These are phyloP conservation scores for Chaetomium sp. DNA, from an alignment of 2,329 filamentous ascomycete species.

Conservation along the genomic window DNA sequence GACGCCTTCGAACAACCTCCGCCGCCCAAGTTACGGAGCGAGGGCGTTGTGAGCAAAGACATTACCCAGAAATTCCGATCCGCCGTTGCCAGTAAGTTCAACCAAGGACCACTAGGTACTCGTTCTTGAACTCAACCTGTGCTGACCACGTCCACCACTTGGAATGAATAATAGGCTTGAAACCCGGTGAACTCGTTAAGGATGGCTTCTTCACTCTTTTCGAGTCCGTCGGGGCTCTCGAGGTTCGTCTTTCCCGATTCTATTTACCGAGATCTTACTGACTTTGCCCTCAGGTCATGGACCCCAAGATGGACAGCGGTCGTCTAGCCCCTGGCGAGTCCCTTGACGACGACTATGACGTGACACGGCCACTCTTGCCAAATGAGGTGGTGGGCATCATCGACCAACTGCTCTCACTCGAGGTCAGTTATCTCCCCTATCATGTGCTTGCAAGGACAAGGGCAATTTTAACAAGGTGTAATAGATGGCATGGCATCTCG, in stretches of 20 bases:
- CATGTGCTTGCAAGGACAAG: neutral
- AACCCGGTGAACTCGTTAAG: constrained; percentile 83
- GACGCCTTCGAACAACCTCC: constrained; percentile 34
- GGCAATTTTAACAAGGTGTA: constrained; percentile 18
- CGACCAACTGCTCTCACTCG: constrained; percentile 86
- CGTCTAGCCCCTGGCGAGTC: constrained; percentile 75
- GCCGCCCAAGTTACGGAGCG: constrained; percentile 46
- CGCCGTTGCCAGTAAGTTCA: constrained; percentile 53
- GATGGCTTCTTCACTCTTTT: constrained; percentile 94
- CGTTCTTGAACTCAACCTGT: neutral
- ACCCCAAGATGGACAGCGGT: constrained; percentile 98
- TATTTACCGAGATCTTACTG: constrained; percentile 12
- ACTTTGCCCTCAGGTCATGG: constrained; percentile 75
- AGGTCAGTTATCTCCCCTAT: constrained; percentile 56
- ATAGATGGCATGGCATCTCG: constrained; percentile 93
- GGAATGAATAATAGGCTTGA: constrained; percentile 59
- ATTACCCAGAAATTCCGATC: constrained; percentile 59
- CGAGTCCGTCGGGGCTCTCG: constrained; percentile 85
- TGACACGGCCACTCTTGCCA: constrained; percentile 66
- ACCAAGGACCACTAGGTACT: neutral
- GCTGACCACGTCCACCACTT: neutral
- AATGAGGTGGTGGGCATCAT: constrained; percentile 89
- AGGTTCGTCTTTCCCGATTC: constrained; percentile 50
- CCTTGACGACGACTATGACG: constrained; percentile 82
- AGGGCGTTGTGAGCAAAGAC: constrained; percentile 58